These are phyloP conservation scores for Sordariomycetes sp. DNA, from an alignment of 2,329 filamentous ascomycete species.

Conservation along the genomic window DNA sequence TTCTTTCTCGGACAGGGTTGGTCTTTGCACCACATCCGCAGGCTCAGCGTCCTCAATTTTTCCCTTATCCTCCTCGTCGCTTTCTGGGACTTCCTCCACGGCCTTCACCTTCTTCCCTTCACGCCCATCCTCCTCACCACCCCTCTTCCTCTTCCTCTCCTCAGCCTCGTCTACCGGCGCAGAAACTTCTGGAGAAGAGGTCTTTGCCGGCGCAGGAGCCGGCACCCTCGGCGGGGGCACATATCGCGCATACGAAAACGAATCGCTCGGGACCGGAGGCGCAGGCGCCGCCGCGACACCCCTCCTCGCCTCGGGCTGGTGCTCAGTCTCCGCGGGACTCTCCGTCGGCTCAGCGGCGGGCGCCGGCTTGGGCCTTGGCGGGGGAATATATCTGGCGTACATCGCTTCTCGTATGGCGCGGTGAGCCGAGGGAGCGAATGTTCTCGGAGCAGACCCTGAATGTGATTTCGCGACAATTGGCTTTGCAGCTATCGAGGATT, in stretches of 20 bases:
- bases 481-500: neutral
- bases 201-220: neutral
- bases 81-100: constrained; percentile 6
- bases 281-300: neutral
- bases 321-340: neutral
- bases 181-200: neutral
- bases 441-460: neutral
- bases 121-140: constrained; percentile 9
- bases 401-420: neutral
- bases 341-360: neutral
- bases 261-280: constrained; percentile 1
- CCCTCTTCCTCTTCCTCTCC: constrained; percentile 12
- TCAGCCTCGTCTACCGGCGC: constrained; percentile 4
- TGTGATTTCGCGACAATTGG: neutral
- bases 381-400: constrained; percentile 4
- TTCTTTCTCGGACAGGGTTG: constrained; percentile 8
- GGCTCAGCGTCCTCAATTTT: constrained; percentile 7
- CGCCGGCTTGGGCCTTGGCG: neutral
- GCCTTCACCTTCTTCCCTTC: constrained; percentile 17
- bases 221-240: constrained; percentile 18
- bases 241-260: constrained; percentile 24
- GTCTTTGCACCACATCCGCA: constrained; percentile 3
- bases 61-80: constrained; percentile 8
- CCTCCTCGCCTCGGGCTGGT: neutral
- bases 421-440: neutral